Percentiles rank a stretch among this genome's conserved stretches.
Evolutionary conservation across 1,284 basidiomycete genomes (phyloP).

Genomic region (Thecaphora frezii): DNA sequence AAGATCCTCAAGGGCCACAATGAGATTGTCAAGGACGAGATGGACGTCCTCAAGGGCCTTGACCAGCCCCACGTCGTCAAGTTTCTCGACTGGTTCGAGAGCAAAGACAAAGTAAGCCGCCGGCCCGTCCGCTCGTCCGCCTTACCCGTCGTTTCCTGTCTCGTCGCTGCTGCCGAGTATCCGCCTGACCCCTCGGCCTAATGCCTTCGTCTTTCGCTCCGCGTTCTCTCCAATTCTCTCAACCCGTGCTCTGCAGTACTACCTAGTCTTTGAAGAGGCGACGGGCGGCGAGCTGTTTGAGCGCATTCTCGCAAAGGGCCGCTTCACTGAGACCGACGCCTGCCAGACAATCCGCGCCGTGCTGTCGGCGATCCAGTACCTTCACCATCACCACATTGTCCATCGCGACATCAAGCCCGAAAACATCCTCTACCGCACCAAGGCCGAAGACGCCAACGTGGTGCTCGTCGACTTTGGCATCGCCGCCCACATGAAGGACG

Average conservation of each 20-base stretch:
- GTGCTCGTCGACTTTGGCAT: slow-evolving; percentile 84
- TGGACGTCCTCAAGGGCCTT: slow-evolving; percentile 55
- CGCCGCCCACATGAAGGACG: slow-evolving; percentile 40
- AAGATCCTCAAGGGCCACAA: slow-evolving; percentile 52
- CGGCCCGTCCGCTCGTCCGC: no score
- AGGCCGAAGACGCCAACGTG: slow-evolving; percentile 65
- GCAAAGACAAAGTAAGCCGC: slow-evolving; percentile 36
- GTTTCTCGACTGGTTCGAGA: slow-evolving; percentile 59
- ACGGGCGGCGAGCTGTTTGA: slow-evolving; percentile 61
- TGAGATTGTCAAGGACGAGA: slow-evolving; percentile 55
- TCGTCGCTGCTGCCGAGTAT: no score
- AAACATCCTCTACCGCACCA: slow-evolving; percentile 85
- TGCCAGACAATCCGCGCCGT: slow-evolving; percentile 50
- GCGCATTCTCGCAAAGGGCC: slow-evolving; percentile 50
- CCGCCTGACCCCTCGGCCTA: no score
- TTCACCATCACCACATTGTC: slow-evolving; percentile 55
- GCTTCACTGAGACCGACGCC: slow-evolving; percentile 59
- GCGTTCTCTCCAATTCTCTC: background rate
- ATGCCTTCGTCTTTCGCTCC: no score
- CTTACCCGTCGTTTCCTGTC: background rate
- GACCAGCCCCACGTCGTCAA: slow-evolving; percentile 64
- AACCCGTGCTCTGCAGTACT: slow-evolving; percentile 40
- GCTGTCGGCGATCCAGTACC: slow-evolving; percentile 52
- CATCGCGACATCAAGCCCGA: slow-evolving; percentile 66
- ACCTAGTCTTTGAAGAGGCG: slow-evolving; percentile 60